Evolutionary conservation across 2,329 filamentous ascomycete genomes (phyloP), one percentile per base, ranked within the genome.

Genomic region (Cladosporium austrohemisphaericum): DNA sequence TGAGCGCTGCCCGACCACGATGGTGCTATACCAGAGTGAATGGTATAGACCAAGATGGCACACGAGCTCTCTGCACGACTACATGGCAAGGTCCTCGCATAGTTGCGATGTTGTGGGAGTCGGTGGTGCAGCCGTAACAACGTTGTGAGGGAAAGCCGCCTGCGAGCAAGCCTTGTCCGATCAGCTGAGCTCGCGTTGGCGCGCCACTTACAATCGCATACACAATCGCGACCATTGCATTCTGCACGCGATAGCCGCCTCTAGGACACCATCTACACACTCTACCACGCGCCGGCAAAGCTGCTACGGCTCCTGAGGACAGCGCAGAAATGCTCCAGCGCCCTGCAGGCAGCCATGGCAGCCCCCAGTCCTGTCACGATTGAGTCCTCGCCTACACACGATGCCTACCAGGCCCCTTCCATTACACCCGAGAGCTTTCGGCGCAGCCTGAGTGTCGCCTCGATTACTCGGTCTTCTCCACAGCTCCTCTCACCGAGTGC

Each of bases 341-440:
- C 14, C 14, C 10, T 44, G 23, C 32, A 28, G 18, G 20, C 37
- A 28, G 56, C n/a, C 44, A 59, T 59, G 57, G 48, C 57, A 22
- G 51, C 47, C 31, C 49, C 29, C 22, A 58, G 53, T 36, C 58
- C 59, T 13, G 55, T 60, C 32, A 51, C 57, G 18, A 53, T 62
- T 18, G 32, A 54, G 36, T 60, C 57, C 22, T 59, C 59, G 25
- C 57, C 59, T 16, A 51, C 55, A 23, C 13, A 47, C 18, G 37
- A 36, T 33, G 28, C 50, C 37, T 55, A 56, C 40, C 53, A 49
- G 20, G 16, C 46, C n/a, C 52, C 55, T 9, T 53, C 55, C 8
- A 49, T 49, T 19, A 56, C 57, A 16, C 57, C 58, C 26, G 57
- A 49, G 25, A 52, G 25, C 23, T 29, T 41, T 16, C 50, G 31